These are phyloP conservation scores for Saposhnikovia divaricata DNA, from an alignment of 129 eudicot species.

Conservation along the genomic window DNA sequence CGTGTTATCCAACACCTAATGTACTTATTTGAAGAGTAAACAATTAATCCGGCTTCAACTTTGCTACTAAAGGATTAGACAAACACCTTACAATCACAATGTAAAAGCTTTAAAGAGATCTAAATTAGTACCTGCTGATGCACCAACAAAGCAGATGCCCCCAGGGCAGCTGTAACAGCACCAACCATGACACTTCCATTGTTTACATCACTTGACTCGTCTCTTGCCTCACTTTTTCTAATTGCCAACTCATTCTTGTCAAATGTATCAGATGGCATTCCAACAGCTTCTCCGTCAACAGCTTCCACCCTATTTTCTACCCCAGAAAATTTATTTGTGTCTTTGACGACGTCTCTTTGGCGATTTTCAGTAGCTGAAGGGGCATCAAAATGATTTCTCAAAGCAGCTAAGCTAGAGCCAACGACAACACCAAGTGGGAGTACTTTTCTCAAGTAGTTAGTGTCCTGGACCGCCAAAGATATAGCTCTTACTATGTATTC, in stretches of 20 bases:
- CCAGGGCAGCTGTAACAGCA: slow-evolving; percentile 92
- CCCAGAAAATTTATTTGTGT: slow-evolving; percentile 17
- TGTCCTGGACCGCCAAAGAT: slow-evolving; percentile 52
- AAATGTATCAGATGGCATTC: slow-evolving; percentile 13
- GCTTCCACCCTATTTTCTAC: slow-evolving; percentile 19
- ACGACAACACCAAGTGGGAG: slow-evolving; percentile 84
- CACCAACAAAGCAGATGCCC: slow-evolving; percentile 77
- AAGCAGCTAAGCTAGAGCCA: slow-evolving; percentile 74
- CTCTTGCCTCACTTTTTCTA: slow-evolving; percentile 20
- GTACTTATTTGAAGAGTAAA: neutral
- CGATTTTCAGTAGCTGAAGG: slow-evolving; percentile 23
- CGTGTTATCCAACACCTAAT: neutral
- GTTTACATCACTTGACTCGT: slow-evolving; percentile 19
- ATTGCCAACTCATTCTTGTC: slow-evolving; percentile 17
- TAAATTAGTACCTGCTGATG: slow-evolving; percentile 53
- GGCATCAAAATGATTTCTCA: slow-evolving; percentile 37
- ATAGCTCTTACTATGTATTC: slow-evolving; percentile 43
- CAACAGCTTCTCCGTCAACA: slow-evolving; percentile 16
- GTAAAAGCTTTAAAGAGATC: slow-evolving; percentile 8
- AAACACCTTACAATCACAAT: neutral
- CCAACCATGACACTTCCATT: slow-evolving; percentile 53
- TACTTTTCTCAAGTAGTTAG: slow-evolving; percentile 50
- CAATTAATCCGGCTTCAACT: neutral
- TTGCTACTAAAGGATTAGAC: neutral
- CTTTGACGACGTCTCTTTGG: slow-evolving; percentile 17